Evolutionary conservation across 805 yeast genomes (phyloP).

Genomic region (Nakazawaea molendinolei): DNA sequence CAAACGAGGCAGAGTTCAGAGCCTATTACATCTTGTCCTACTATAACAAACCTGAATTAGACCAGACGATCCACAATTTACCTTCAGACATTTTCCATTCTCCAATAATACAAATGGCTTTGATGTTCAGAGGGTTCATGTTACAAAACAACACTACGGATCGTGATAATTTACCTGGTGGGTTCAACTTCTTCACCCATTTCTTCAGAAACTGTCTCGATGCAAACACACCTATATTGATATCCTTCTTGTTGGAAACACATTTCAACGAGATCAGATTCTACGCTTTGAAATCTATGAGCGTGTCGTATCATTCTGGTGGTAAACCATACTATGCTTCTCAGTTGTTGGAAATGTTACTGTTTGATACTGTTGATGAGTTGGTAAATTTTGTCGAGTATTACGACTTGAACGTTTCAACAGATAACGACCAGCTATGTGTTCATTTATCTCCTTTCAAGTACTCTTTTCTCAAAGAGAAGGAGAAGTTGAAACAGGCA

Average conservation of each 20-base stretch:
- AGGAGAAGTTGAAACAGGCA: slow-evolving; percentile 39
- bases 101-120: slow-evolving; percentile 59
- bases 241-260: slow-evolving; percentile 71
- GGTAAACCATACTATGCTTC: slow-evolving; percentile 56
- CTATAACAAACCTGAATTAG: slow-evolving; percentile 78
- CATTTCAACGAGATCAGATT: slow-evolving; percentile 76
- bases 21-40: slow-evolving; percentile 81
- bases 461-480: slow-evolving; percentile 27
- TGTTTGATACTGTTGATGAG: slow-evolving; percentile 58
- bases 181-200: slow-evolving; percentile 50
- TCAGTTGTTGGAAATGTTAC: slow-evolving; percentile 43
- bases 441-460: slow-evolving; percentile 39
- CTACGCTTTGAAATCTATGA: slow-evolving; percentile 61
- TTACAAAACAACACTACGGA: slow-evolving; percentile 56
- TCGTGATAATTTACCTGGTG: slow-evolving; percentile 47
- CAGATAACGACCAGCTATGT: slow-evolving; percentile 25
- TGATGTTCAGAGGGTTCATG: slow-evolving; percentile 59
- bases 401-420: slow-evolving; percentile 45
- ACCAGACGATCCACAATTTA: slow-evolving; percentile 61
- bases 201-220: slow-evolving; percentile 54
- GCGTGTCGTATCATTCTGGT: slow-evolving; percentile 60
- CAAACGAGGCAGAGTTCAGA: slow-evolving; percentile 90
- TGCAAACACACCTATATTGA: slow-evolving; percentile 51
- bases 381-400: slow-evolving; percentile 51
- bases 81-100: slow-evolving; percentile 53